Percentiles rank a stretch among this genome's conserved stretches.
Conservation (phyloP, 1,284 basidiomycete genomes). For the Cutaneotrichosporon mucoides region DNA sequence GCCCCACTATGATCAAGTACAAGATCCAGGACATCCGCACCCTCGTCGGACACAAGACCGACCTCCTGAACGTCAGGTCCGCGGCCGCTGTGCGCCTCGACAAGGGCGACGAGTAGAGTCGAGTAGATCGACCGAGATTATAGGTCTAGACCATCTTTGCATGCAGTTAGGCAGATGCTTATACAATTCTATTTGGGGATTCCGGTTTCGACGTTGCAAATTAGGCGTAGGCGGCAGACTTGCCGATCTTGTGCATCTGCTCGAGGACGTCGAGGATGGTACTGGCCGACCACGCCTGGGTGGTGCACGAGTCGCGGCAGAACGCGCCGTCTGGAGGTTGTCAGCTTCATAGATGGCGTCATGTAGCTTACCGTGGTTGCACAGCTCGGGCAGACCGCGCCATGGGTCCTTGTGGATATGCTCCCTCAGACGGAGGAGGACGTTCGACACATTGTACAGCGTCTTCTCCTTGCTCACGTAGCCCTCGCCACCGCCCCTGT, state of each 20-base stretch:
- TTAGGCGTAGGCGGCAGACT: not conserved
- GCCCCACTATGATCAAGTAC: slow-evolving; percentile 99
- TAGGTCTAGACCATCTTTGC: slow-evolving; percentile 1
- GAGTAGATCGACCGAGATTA: not conserved
- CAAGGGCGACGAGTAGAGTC: slow-evolving; percentile 43
- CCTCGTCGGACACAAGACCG: slow-evolving; percentile 94
- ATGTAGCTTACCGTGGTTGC: slow-evolving; percentile 58
- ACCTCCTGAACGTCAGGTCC: slow-evolving; percentile 81
- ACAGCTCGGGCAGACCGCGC: slow-evolving; percentile 87
- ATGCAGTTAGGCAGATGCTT: not conserved
- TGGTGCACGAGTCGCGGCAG: slow-evolving; percentile 81
- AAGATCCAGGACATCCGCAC: slow-evolving; percentile 94
- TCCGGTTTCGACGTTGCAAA: too few relatives aligned
- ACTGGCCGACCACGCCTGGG: slow-evolving; percentile 89
- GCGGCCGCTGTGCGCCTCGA: slow-evolving; percentile 81
- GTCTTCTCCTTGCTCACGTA: slow-evolving; percentile 56
- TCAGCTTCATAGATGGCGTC: not conserved
- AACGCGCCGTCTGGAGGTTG: slow-evolving; percentile 57
- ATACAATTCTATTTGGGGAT: too few relatives aligned
- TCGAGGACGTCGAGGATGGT: slow-evolving; percentile 82
- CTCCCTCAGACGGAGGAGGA: slow-evolving; percentile 63
- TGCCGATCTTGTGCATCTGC: slow-evolving; percentile 56
- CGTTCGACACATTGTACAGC: slow-evolving; percentile 70
- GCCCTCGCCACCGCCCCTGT: slow-evolving; percentile 52
- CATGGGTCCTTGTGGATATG: slow-evolving; percentile 77